Evolutionary conservation across 2,329 filamentous ascomycete genomes (phyloP).

Genomic region (Botrytis deweyae): DNA sequence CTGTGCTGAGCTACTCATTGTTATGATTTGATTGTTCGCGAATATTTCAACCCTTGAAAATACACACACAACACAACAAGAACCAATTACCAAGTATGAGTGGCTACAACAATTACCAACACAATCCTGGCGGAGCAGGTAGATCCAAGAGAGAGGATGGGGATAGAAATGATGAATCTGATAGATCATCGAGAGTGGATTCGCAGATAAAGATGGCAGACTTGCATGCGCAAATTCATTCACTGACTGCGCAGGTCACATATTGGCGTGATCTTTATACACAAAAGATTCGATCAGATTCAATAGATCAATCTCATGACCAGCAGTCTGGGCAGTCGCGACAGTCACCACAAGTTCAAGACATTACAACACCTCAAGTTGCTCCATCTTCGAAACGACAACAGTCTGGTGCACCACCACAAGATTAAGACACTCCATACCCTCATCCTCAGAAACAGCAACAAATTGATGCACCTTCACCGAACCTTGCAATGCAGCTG

Average conservation of each 20-base stretch:
- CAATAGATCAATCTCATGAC: not conserved
- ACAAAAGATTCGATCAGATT: not conserved
- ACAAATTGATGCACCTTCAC: too few species aligned
- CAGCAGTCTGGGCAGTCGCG: not conserved
- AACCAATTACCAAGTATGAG: not conserved
- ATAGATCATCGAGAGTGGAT: not conserved
- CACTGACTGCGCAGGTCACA: not conserved
- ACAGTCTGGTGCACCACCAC: too few species aligned
- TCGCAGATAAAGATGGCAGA: not conserved
- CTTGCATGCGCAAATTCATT: not conserved
- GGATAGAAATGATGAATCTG: not conserved
- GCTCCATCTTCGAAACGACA: too few species aligned
- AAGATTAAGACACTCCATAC: too few species aligned
- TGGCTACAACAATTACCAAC: not conserved
- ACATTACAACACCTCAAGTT: too few species aligned
- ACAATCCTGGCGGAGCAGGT: not conserved
- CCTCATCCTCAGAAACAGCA: too few species aligned
- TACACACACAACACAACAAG: not conserved
- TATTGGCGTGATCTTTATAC: not conserved
- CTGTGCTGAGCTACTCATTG: not conserved
- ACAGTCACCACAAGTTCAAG: not conserved
- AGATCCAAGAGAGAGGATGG: not conserved
- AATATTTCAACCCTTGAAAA: not conserved
- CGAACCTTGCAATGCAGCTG: too few species aligned
- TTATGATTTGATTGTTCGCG: not conserved